Evolutionary conservation across 2,329 filamentous ascomycete species (phyloP).

Genomic region (Tolypocladium tropicale): DNA sequence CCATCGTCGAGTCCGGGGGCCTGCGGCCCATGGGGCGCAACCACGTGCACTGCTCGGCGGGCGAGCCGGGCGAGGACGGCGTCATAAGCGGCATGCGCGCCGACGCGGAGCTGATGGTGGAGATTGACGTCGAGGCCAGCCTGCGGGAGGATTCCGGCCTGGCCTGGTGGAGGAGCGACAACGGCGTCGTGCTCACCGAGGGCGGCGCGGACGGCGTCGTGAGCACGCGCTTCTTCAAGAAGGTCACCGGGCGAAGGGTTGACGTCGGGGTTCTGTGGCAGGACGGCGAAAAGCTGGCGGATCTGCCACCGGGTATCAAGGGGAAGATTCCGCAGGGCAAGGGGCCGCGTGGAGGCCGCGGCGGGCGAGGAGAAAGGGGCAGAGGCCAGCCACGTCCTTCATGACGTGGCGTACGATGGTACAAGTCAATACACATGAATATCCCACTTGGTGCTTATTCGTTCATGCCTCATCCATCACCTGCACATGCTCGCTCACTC

Average conservation of each 20-base stretch:
- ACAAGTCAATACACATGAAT: neutral
- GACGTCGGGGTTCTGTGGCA: conserved; percentile 59
- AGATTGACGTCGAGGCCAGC: conserved; percentile 61
- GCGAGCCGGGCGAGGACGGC: conserved; percentile 40
- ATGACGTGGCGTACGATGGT: too few species aligned
- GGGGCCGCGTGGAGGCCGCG: conserved; percentile 30
- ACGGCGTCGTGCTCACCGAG: conserved; percentile 62
- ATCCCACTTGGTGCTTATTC: neutral
- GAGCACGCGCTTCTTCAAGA: conserved; percentile 56
- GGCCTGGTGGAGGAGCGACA: conserved; percentile 68
- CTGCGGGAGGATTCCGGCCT: conserved; percentile 44
- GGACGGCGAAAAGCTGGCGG: conserved; percentile 54
- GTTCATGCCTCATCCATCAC: neutral
- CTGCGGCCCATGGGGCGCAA: conserved; percentile 72
- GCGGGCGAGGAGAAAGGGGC: conserved; percentile 22
- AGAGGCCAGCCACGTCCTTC: conserved; percentile 17
- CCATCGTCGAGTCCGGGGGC: conserved; percentile 67
- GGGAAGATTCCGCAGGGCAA: conserved; percentile 37
- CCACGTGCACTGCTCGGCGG: conserved; percentile 83
- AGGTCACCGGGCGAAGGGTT: conserved; percentile 52
- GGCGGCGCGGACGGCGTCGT: conserved; percentile 51
- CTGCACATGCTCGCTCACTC: neutral
- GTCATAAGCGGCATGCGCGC: conserved; percentile 74
- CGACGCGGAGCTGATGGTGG: conserved; percentile 68
- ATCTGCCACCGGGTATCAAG: conserved; percentile 53